A percentile compares a stretch with the other conserved stretches of the same genome.
These are phyloP conservation scores for Pythium pyrilobum DNA, from an alignment of 352 stramenopile genomes.

Conservation along the genomic window DNA sequence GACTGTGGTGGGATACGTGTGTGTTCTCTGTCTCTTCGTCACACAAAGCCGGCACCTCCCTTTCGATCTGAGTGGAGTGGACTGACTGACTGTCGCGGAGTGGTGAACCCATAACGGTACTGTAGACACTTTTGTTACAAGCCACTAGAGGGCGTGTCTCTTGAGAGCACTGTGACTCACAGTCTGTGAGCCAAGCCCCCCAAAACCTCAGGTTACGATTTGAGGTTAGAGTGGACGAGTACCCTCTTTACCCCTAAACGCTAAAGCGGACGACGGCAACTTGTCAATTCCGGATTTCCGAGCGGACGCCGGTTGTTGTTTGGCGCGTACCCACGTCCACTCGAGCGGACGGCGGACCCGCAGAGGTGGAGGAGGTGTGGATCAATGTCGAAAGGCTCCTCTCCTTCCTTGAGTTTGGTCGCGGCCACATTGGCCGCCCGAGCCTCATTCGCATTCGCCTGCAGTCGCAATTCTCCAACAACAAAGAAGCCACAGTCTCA, in stretches of 20 bases:
- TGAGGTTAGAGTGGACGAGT: not conserved
- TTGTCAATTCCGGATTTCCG: conserved; percentile 9
- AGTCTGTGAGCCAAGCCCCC: not conserved
- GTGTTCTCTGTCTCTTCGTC: conserved; percentile 5
- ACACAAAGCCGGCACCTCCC: conserved; percentile 2
- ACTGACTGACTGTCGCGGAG: not conserved
- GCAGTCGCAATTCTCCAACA: conserved; percentile 10
- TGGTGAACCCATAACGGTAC: conserved; percentile 6
- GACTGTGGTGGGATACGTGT: conserved; percentile 8
- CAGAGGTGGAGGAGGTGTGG: conserved; percentile 16
- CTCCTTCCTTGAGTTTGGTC: conserved; percentile 22
- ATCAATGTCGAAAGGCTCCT: conserved; percentile 29
- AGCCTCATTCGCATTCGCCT: conserved; percentile 11
- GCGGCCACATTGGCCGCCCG: conserved; percentile 17
- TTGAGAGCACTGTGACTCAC: not conserved
- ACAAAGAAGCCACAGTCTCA: conserved; percentile 8
- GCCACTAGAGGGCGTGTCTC: not conserved
- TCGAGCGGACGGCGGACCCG: conserved; percentile 10
- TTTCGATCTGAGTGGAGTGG: not conserved
- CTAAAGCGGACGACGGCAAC: conserved; percentile 8
- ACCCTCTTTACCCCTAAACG: conserved; percentile 10
- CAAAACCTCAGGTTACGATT: conserved; percentile 5
- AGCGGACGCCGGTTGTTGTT: conserved; percentile 9
- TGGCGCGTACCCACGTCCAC: not conserved
- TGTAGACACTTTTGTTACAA: not conserved